Conservation (phyloP, 2,329 filamentous ascomycete genomes). For the Pyricularia sp. region DNA sequence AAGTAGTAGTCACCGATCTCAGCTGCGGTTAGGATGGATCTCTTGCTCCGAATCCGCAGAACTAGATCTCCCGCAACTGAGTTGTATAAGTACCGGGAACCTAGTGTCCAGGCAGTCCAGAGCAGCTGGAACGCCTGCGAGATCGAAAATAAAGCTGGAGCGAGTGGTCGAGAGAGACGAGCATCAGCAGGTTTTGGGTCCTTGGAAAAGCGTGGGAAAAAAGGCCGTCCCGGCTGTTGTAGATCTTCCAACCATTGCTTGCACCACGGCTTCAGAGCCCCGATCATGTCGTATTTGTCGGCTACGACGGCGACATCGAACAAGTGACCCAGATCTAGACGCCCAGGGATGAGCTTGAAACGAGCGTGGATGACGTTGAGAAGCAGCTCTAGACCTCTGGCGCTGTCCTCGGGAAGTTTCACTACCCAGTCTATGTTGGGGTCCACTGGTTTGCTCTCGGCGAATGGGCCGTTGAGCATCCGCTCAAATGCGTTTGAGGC, state of each 20-base stretch:
- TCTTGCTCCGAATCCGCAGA: background rate
- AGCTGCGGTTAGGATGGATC: background rate
- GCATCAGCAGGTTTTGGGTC: too few relatives aligned
- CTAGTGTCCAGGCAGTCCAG: background rate
- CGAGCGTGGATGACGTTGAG: background rate
- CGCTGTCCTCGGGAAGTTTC: background rate
- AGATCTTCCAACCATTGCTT: background rate
- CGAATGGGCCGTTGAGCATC: background rate
- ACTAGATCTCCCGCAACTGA: background rate
- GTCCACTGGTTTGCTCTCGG: background rate
- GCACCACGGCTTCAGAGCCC: background rate
- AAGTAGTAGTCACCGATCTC: background rate
- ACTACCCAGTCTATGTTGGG: background rate
- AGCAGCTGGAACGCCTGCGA: background rate
- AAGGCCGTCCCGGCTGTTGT: background rate
- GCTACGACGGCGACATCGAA: background rate
- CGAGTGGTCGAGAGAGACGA: too few relatives aligned
- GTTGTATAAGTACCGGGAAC: background rate
- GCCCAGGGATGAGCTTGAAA: background rate
- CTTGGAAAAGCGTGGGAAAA: too few relatives aligned
- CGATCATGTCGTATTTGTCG: background rate
- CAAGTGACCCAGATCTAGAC: background rate
- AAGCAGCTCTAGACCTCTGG: background rate
- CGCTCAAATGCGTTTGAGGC: background rate
- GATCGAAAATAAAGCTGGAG: background rate